Conservation (phyloP, 257 asterid genomes). For the Dorcoceras hygrometricum region DNA sequence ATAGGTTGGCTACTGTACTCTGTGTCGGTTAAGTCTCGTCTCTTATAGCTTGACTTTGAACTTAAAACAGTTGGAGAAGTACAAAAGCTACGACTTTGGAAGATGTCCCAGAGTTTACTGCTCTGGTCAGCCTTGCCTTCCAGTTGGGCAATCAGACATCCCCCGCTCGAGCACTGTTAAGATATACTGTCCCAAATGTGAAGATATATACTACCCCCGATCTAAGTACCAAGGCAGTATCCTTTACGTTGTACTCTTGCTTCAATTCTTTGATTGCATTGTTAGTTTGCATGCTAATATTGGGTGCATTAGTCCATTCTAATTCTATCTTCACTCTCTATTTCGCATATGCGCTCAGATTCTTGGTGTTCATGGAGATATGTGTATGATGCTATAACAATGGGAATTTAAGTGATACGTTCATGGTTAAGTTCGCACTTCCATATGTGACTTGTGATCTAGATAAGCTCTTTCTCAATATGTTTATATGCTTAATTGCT, state of each 20-base stretch:
- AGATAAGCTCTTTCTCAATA: neutral
- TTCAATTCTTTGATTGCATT: constrained; percentile 18
- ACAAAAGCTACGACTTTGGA: constrained; percentile 88
- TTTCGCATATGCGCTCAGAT: neutral
- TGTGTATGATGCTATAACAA: neutral
- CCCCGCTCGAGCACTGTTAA: constrained; percentile 89
- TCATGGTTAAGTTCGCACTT: constrained; percentile 6
- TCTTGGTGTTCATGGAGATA: constrained; percentile 2
- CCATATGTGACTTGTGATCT: neutral
- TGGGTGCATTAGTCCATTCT: constrained; percentile 1
- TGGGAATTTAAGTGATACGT: neutral
- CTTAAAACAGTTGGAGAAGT: constrained; percentile 76
- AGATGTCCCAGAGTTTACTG: constrained; percentile 97
- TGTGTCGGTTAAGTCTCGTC: constrained; percentile 1
- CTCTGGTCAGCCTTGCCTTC: constrained; percentile 96
- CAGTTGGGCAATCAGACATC: constrained; percentile 95
- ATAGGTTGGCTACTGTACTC: constrained; percentile 10
- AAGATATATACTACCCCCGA: constrained; percentile 90
- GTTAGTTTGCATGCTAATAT: constrained; percentile 17
- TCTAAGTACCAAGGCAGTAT: constrained; percentile 99
- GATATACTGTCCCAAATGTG: constrained; percentile 94
- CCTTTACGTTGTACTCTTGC: constrained; percentile 42
- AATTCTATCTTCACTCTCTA: neutral
- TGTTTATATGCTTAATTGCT: neutral
- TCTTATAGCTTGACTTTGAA: constrained; percentile 22